Evolutionary conservation across 1,284 basidiomycete genomes (phyloP), one percentile per base, ranked within the genome.

Genomic region (Irpex sp.): DNA sequence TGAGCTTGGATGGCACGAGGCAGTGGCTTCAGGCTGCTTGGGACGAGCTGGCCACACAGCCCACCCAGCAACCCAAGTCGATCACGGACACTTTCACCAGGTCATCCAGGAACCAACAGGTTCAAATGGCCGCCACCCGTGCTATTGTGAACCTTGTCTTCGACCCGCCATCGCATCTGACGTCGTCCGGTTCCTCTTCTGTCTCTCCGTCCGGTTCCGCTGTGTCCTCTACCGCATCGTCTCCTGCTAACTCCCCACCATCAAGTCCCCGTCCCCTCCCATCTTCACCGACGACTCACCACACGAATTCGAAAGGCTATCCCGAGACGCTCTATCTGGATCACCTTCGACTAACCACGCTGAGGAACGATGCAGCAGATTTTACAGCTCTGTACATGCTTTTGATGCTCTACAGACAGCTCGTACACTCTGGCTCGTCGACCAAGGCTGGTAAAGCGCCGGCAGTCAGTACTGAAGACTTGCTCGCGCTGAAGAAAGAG

Each of bases 291-390:
- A 11, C 40, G 40, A 44, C 40, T 44, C 15, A 9, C 40, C 7
- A 8, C 6, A 2, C 3, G 6, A 56, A 36, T 31, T 56, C 54
- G 9, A 56, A 56, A 56, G 77, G 76, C 61, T 85, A 86, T 73
- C 94, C 94, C 19, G 95, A 97, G 79, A 93, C 92, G 3, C 81
- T 93, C 38, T 91, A 92, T 74, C 88, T 96, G 67, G 95, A 97
- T 78, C 85, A 85, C 60, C 79, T 85, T 55, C 87, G 95, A 31
- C 79, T 97, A 37, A 79, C 83, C 59, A 82, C 84, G 44, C 85
- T 93, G 67, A 84, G 85, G 69, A 80, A 85, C 60, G 93, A 96
- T 65, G 87, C 88, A 0, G 83, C 87, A 52, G 93, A 97, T 71
- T 80, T 90, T 57, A 86, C 87, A 11, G 85, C 89, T 49, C 78